Evolutionary conservation across 2,329 filamentous ascomycete species (phyloP).

Genomic region (Lachnellula hyalina): DNA sequence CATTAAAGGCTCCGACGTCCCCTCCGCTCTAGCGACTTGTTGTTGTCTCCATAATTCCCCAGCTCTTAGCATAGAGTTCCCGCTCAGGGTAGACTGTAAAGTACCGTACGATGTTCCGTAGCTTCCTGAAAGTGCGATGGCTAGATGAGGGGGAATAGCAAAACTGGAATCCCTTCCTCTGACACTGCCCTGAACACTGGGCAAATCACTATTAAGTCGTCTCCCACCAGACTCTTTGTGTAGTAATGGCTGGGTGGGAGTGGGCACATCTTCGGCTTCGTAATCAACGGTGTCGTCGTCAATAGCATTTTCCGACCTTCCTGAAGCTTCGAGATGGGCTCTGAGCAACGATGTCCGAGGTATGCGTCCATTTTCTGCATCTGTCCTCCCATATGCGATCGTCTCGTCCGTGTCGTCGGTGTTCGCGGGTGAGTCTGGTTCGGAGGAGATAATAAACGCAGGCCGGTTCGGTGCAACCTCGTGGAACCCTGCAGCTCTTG

Average conservation of each 20-base stretch:
- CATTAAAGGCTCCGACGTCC: conserved; percentile 68
- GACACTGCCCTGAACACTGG: conserved; percentile 29
- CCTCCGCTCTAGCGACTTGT: conserved; percentile 42
- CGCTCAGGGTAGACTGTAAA: conserved; percentile 31
- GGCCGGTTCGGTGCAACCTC: conserved; percentile 79
- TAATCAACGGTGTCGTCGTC: conserved; percentile 19
- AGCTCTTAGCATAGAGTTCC: conserved; percentile 45
- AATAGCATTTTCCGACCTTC: conserved; percentile 24
- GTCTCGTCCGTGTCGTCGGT: conserved; percentile 2
- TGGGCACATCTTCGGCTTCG: conserved; percentile 9
- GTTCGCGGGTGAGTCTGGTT: conserved; percentile 25
- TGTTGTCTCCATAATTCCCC: conserved; percentile 49
- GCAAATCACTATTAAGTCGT: conserved; percentile 17
- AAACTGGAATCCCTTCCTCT: conserved; percentile 47
- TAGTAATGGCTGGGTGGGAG: conserved; percentile 32
- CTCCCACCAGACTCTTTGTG: conserved; percentile 32
- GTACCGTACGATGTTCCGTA: conserved; percentile 60
- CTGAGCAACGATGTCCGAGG: conserved; percentile 39
- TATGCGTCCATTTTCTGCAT: conserved; percentile 21
- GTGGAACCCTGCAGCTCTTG: conserved; percentile 80
- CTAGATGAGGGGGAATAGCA: conserved; percentile 53
- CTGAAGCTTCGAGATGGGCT: conserved; percentile 45
- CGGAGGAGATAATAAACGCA: conserved; percentile 64
- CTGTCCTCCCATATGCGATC: conserved; percentile 24
- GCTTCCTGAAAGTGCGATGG: conserved; percentile 66